Base-by-base conservation (phyloP, 306 rosid species). In the Prinsepia uniflora region DNA sequence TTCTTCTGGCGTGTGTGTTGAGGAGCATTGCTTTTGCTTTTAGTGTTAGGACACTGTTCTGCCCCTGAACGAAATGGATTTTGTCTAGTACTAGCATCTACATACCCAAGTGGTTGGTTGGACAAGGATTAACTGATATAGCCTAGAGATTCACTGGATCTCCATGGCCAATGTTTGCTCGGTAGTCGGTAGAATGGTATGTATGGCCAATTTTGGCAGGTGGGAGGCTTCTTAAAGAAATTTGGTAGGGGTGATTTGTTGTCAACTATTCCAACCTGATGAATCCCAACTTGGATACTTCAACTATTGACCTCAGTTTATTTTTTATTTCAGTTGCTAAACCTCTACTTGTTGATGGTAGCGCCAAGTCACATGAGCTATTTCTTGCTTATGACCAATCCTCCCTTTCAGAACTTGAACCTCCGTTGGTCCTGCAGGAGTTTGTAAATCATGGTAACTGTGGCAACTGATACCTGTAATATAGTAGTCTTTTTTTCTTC, bases 341-440 rank as follows among this genome's bases (percentile, higher is more conserved):
- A 82, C 96, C 98, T 4, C 75, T 92, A 71, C 79, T 92, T 76
- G 96, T 95, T 52, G 98, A 92, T 81, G 96, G 96, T 80, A 92
- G 91, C 67, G 81, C 90, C 41, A 86, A 92, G 76, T 92, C 98
- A 62, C 98, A 92, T 76, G 88, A 85, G 83, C 78, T 89, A 68
- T 88, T 89, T 73, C 90, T 92, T 63, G 95, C 96, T 41, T 92
- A 83, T 53, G 98, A 90, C n/a, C 79, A 78, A 9, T 86, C 77
- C 80, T 89, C 96, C 75, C 92, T 92, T 78, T 83, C 81, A 74
- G 88, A 89, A n/a, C 96, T 92, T 53, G 91, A 89, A 72, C 98
- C 96, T 77, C 98, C 98, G 6, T 78, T 92, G 79, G 95, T 92
- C 69, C 86, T 92, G 20, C 98, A 88, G 87, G 98, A 92, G 81